phyloP scores from a whole-genome alignment of 2,329 filamentous ascomycete species.

The Anthostomella pinea region DNA sequence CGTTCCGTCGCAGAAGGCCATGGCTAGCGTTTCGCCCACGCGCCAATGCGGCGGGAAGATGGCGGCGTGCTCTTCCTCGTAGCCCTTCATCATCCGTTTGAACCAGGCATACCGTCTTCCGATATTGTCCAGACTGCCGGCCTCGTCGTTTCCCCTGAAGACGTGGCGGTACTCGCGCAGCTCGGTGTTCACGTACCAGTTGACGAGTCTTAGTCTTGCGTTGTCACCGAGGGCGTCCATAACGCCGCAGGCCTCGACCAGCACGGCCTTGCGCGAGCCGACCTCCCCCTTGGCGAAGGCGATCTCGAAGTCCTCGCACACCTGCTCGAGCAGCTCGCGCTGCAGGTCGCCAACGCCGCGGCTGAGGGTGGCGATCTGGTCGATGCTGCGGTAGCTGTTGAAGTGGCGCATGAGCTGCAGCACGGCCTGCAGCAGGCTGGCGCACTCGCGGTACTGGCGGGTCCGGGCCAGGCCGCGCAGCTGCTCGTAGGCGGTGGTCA shows the following conservation, averaged over 20 bases:
- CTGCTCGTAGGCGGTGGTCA: slow-evolving; percentile 98
- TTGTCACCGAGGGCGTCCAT: slow-evolving; percentile 93
- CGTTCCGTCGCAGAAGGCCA: slow-evolving; percentile 92
- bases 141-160: slow-evolving; percentile 94
- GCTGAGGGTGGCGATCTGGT: slow-evolving; percentile 92
- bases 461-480: slow-evolving; percentile 77
- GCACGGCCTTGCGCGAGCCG: slow-evolving; percentile 61
- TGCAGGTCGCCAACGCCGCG: slow-evolving; percentile 92
- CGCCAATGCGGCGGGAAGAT: slow-evolving; percentile 89
- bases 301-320: slow-evolving; percentile 98
- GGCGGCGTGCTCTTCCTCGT: slow-evolving; percentile 85
- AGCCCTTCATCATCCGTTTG: slow-evolving; percentile 89
- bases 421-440: slow-evolving; percentile 88
- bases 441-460: slow-evolving; percentile 91
- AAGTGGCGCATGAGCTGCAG: slow-evolving; percentile 98
- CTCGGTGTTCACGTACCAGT: slow-evolving; percentile 98
- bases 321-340: slow-evolving; percentile 87
- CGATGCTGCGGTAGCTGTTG: slow-evolving; percentile 95
- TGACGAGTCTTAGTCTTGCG: slow-evolving; percentile 76
- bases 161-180: slow-evolving; percentile 93
- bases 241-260: slow-evolving; percentile 86
- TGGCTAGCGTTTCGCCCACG: slow-evolving; percentile 84
- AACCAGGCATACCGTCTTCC: slow-evolving; percentile 95
- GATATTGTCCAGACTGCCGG: slow-evolving; percentile 94
- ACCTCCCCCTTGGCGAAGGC: slow-evolving; percentile 90